Evolutionary conservation across 2,329 filamentous ascomycete species (phyloP).

Genomic region (Cercospora berteroae): DNA sequence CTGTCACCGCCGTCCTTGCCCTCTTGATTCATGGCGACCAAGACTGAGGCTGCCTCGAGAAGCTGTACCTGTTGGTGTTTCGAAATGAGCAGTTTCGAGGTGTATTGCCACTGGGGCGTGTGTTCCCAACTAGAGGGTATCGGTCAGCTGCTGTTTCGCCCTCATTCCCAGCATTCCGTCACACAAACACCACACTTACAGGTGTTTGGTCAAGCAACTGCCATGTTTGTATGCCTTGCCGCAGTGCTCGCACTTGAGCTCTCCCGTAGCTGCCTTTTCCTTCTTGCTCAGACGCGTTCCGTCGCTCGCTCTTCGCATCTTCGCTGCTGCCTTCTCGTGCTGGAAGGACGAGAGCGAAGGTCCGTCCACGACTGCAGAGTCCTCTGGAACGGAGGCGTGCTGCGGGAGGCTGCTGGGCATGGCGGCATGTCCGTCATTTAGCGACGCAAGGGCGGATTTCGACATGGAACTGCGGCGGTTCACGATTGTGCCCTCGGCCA

Average conservation of each 20-base stretch:
- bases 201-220: constrained; percentile 99
- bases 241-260: constrained; percentile 95
- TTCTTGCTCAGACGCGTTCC: constrained; percentile 78
- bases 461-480: constrained; percentile 67
- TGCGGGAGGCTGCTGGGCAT: constrained; percentile 65
- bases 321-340: constrained; percentile 52
- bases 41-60: constrained; percentile 91
- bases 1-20: constrained; percentile 63
- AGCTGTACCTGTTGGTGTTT: constrained; percentile 99
- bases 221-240: constrained; percentile 99
- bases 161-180: neutral
- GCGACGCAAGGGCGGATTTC: constrained; percentile 52
- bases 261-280: constrained; percentile 76
- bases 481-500: constrained; percentile 59
- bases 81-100: constrained; percentile 95
- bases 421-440: constrained; percentile 59
- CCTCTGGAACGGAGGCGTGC: constrained; percentile 38
- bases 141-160: constrained; percentile 16
- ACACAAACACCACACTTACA: constrained; percentile 65
- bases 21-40: constrained; percentile 81
- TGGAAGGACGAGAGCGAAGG: constrained; percentile 54
- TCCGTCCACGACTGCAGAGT: constrained; percentile 65
- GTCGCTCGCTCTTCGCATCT: constrained; percentile 71
- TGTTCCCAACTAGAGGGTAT: constrained; percentile 83
- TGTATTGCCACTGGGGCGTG: constrained; percentile 95